Evolutionary conservation across 352 stramenopile genomes (phyloP).

Genomic region (Thraustochytrium sp.): DNA sequence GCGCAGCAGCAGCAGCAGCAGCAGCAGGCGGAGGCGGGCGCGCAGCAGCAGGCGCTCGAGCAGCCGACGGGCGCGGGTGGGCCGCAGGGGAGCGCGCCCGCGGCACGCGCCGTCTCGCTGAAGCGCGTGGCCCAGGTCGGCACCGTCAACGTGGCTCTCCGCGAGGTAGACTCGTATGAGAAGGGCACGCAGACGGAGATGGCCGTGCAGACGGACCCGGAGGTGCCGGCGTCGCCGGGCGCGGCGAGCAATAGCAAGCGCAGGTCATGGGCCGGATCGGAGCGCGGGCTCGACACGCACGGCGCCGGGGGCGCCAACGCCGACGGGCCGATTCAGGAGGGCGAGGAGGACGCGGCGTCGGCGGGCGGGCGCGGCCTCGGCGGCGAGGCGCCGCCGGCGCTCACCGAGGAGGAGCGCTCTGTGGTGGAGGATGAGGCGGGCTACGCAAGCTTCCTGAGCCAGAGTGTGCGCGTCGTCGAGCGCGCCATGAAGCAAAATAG

Average conservation of each 20-base stretch:
- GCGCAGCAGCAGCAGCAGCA: not conserved
- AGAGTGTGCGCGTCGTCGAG: conserved; percentile 37
- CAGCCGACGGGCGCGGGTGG: not conserved
- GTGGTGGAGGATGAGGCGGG: not conserved
- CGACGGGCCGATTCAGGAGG: not conserved
- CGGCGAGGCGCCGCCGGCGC: not conserved
- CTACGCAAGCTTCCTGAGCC: not conserved
- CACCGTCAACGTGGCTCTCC: not conserved
- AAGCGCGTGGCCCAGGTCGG: not conserved
- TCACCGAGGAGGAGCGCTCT: conserved; percentile 8
- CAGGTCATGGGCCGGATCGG: not conserved
- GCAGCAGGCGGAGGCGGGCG: not conserved
- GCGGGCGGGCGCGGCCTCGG: not conserved
- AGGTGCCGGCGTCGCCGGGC: not conserved
- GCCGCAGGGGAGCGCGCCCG: not conserved
- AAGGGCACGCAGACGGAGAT: conserved; percentile 30
- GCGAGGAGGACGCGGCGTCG: not conserved
- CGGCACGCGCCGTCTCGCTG: not conserved
- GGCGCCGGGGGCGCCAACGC: not conserved
- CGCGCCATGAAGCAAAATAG: conserved; percentile 41
- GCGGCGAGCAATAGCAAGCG: not conserved
- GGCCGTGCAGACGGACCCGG: not conserved
- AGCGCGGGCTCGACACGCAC: not conserved
- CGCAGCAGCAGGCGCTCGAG: not conserved
- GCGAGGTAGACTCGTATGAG: conserved; percentile 4